Base-by-base conservation (phyloP, 805 yeast genomes). In the Metschnikowia lochheadii region DNA sequence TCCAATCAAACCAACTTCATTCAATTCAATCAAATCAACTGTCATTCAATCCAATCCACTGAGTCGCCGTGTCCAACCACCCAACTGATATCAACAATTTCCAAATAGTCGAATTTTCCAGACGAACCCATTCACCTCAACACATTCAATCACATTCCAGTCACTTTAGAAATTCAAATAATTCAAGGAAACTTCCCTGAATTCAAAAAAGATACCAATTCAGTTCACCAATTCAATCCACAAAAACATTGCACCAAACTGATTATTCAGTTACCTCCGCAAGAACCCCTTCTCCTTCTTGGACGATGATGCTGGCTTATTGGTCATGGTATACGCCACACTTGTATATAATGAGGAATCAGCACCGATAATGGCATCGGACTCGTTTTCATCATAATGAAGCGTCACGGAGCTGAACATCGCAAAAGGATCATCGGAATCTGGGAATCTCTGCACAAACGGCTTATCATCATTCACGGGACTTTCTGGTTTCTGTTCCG, bases 391-490 rank as follows among this genome's bases (percentile, higher is more conserved):
- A 51, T 81, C 84, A 63, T 89, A 90, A 59, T 87, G 87, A 59
- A 90, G 74, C 6, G 96, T 89, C 65, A 90, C 87, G 0, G 97
- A 89, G 62, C 84, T 87, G 69, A 90, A 90, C 61, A 83, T 82
- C 46, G 82, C 86, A 66, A 90, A 90, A 2, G 97, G 97, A 66
- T 90, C 96, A 26, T 55, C 54, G 8, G 41, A 72, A 4, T 74
- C 67, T 67, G 49, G 67, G 69, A 33, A 13, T 11, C 40, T 40
- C 20, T 51, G 49, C 20, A 44, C 40, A 6, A 29, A 39, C n/a
- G 51, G 29, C 1, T 36, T 46, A 13, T 54, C 53, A 13, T 56
- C 58, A 32, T 42, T 48, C 15, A 81, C 79, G 76, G 81, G 56
- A 26, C 55, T 59, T 20, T 60, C 60, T 15, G 52, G 53, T 35